phyloP scores from a whole-genome alignment of 176 grass and related monocot genomes.

The Cocos nucifera region DNA sequence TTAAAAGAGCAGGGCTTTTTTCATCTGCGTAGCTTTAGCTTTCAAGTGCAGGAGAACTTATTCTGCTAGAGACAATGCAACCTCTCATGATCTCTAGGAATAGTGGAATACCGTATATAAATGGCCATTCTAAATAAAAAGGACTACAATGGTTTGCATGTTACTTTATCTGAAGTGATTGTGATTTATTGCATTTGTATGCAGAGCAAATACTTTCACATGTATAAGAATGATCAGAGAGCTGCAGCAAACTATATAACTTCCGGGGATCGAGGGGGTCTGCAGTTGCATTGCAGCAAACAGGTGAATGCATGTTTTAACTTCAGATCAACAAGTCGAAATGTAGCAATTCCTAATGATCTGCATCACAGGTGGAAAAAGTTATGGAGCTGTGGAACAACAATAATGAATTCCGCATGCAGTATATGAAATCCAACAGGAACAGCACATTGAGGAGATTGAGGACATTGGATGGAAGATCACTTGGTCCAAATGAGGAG shows the following conservation, averaged over 20 bases:
- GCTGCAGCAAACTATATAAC: conserved; percentile 1
- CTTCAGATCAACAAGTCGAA: not conserved
- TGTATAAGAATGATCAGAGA: conserved; percentile 45
- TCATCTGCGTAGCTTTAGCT: too few species aligned
- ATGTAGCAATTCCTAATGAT: conserved; percentile 7
- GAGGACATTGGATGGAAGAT: conserved; percentile 71
- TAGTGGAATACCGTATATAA: too few species aligned
- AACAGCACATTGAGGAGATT: conserved; percentile 67
- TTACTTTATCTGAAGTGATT: too few species aligned
- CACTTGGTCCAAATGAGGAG: conserved; percentile 60
- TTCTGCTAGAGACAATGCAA: too few species aligned
- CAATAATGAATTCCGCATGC: conserved; percentile 57
- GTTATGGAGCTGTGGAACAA: conserved; percentile 67
- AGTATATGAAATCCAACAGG: conserved; percentile 73
- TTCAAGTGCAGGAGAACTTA: too few species aligned
- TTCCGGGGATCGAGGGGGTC: conserved; percentile 27
- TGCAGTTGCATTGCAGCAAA: conserved; percentile 45
- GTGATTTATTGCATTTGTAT: not conserved
- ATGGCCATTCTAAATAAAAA: not conserved
- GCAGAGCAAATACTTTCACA: conserved; percentile 72
- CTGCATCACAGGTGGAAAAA: conserved; percentile 38
- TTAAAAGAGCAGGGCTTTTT: too few species aligned
- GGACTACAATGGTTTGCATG: conserved; percentile 12
- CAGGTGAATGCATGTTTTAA: conserved; percentile 45
- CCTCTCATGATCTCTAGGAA: too few species aligned